Evolutionary conservation across 768 basidiomycete genomes (phyloP).

Genomic region (Leucocoprinus leucothites): DNA sequence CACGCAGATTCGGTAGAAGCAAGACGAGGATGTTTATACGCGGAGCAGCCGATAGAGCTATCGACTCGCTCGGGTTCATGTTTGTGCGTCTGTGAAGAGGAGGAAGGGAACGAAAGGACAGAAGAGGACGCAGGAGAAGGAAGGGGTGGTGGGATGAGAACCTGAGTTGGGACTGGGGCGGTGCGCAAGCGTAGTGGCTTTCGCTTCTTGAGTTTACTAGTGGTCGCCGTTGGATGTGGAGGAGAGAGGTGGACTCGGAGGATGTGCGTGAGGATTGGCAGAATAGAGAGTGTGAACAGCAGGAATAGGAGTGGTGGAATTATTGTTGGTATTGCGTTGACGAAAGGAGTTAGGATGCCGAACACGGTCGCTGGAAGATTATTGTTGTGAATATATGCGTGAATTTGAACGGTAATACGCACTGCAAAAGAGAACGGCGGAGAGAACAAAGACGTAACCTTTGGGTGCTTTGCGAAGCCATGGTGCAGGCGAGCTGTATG

Average conservation of each 20-base stretch:
- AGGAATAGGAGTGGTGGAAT: conserved; percentile 9
- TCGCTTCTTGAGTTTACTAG: neutral
- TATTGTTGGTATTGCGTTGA: neutral
- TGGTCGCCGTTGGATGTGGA: neutral
- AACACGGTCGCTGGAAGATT: neutral
- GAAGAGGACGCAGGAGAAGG: conserved; percentile 12
- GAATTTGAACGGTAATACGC: neutral
- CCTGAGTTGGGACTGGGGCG: neutral
- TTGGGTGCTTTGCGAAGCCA: conserved; percentile 1
- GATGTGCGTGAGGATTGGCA: conserved; percentile 3
- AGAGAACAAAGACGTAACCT: conserved; percentile 2
- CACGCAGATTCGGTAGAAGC: too few relatives aligned
- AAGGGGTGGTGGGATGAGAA: conserved; percentile 6
- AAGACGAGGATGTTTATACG: too few relatives aligned
- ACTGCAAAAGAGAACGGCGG: conserved; percentile 7
- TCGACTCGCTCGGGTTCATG: neutral
- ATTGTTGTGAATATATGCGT: neutral
- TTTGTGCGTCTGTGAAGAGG: conserved; percentile 6
- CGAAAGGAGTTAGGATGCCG: neutral
- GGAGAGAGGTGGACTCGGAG: conserved; percentile 3
- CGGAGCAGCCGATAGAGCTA: neutral
- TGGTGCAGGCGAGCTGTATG: conserved; percentile 1
- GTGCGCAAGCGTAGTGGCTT: neutral
- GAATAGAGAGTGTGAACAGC: conserved; percentile 6
- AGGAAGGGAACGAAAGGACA: neutral